Evolutionary conservation across 495 filamentous ascomycete species (phyloP).

Genomic region (Podospora conica): DNA sequence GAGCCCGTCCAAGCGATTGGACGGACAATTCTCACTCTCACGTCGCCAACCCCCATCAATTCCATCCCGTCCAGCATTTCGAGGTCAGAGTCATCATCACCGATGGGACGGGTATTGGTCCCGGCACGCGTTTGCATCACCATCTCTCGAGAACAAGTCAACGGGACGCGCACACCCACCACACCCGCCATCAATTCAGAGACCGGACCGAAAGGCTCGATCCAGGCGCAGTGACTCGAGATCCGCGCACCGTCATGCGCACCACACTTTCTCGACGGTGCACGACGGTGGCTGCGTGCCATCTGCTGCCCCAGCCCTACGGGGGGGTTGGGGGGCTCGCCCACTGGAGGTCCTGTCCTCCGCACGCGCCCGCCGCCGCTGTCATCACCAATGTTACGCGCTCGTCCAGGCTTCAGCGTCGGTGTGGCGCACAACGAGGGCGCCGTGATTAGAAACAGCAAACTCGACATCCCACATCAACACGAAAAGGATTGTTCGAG

Average conservation of each 20-base stretch:
- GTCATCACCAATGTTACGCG: neutral
- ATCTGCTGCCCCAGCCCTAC: neutral
- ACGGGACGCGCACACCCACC: neutral
- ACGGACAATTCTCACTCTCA: neutral
- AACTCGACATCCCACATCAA: neutral
- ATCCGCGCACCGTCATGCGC: slow-evolving; percentile 4
- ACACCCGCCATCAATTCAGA: neutral
- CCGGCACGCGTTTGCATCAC: neutral
- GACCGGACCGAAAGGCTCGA: neutral
- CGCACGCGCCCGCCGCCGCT: neutral
- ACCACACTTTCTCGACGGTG: neutral
- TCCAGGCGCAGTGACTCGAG: slow-evolving; percentile 8
- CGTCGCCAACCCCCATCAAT: neutral
- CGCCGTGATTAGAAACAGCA: neutral
- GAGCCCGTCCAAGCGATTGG: neutral
- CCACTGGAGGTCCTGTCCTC: neutral
- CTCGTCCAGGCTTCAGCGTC: neutral
- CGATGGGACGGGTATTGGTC: neutral
- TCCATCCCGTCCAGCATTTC: neutral
- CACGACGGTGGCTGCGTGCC: neutral
- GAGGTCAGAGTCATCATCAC: neutral
- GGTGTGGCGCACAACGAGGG: neutral
- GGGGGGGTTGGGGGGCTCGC: neutral
- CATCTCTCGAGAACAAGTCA: neutral
- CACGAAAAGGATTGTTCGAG: neutral